A percentile compares a stretch with the other conserved stretches of the same genome.
These are phyloP conservation scores for Trichoderma sp. DNA, from an alignment of 2,329 filamentous ascomycete species.

Conservation along the genomic window DNA sequence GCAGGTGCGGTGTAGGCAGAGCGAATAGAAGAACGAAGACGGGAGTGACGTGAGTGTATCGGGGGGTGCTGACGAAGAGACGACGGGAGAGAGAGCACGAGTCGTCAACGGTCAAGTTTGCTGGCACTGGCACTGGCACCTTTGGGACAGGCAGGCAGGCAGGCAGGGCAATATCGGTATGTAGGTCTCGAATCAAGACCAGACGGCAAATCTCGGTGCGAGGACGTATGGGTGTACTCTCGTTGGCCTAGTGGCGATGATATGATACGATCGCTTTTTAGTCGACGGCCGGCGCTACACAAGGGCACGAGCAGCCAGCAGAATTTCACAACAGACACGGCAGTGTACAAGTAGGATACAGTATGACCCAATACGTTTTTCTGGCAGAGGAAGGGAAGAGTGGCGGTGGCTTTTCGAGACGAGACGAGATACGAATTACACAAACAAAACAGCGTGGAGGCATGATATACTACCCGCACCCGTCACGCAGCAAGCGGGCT, in stretches of 20 bases:
- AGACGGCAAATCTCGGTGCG: not conserved
- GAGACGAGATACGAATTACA: slow-evolving; percentile 17
- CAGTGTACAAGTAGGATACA: not conserved
- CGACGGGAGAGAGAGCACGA: not conserved
- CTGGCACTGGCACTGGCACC: not conserved
- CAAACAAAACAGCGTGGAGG: slow-evolving; percentile 7
- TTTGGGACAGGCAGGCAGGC: not conserved
- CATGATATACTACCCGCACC: slow-evolving; percentile 16
- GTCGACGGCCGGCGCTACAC: slow-evolving; percentile 13
- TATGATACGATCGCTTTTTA: slow-evolving; percentile 4
- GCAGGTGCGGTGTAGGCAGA: slow-evolving; percentile 1
- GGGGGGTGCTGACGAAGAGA: not conserved
- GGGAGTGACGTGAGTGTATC: not conserved
- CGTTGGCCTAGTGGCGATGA: slow-evolving; percentile 5
- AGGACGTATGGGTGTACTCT: not conserved
- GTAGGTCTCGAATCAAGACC: not conserved
- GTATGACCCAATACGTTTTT: not conserved
- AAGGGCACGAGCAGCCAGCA: not conserved
- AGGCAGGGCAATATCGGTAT: not conserved
- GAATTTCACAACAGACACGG: not conserved
- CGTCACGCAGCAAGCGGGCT: not conserved
- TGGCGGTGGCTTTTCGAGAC: slow-evolving; percentile 16
- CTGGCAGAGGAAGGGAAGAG: not conserved
- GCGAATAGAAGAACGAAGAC: not conserved
- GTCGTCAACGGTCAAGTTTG: not conserved